Percentiles rank a stretch among this genome's conserved stretches.
Evolutionary conservation across 116 monocot species (phyloP).

Genomic region (Posidonia oceanica): DNA sequence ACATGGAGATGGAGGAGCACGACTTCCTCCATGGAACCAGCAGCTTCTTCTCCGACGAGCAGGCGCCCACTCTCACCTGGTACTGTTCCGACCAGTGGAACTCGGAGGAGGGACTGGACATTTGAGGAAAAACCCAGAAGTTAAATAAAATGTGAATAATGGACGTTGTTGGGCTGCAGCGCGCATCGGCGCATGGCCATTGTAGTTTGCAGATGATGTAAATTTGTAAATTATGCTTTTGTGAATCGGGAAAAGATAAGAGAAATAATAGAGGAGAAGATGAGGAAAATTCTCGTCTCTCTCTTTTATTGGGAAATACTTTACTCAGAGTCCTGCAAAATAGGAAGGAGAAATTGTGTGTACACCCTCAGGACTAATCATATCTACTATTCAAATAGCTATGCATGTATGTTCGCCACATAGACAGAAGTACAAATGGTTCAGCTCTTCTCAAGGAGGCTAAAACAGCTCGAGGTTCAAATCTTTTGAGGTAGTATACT

Average conservation of each 20-base stretch:
- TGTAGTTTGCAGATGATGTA: no score
- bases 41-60: constrained; percentile 58
- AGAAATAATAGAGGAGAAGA: neutral
- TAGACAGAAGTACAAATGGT: no score
- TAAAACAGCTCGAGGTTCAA: no score
- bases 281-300: neutral
- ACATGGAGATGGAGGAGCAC: constrained; percentile 15
- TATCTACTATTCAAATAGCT: no score
- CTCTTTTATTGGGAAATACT: neutral
- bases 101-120: constrained; percentile 2
- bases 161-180: neutral
- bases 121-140: neutral
- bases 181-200: neutral
- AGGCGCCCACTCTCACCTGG: constrained; percentile 31
- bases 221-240: neutral
- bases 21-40: constrained; percentile 21
- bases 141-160: neutral
- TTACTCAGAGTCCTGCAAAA: no score
- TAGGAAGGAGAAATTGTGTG: no score
- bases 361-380: no score
- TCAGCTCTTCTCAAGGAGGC: no score
- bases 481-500: no score
- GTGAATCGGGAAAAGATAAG: neutral
- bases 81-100: constrained; percentile 37
- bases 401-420: no score